phyloP scores from a whole-genome alignment of 306 rosid species.

The Sechiopsis laciniata region DNA sequence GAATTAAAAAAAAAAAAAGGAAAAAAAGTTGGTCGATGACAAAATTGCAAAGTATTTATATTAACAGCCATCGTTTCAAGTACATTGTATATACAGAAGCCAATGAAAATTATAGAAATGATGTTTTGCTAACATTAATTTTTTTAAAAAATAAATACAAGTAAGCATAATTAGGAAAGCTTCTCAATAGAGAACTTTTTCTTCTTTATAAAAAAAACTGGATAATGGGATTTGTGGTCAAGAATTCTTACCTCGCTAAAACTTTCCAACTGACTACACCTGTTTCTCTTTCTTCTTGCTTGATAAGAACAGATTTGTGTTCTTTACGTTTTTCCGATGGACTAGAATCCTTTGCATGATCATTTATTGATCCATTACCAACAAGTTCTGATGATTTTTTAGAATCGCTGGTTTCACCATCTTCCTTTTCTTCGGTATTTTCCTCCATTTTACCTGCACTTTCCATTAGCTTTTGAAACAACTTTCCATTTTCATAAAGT shows the following conservation, averaged over 20 bases:
- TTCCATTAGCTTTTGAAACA: conserved; percentile 91
- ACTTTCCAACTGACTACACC: conserved; percentile 82
- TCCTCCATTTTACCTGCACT: conserved; percentile 88
- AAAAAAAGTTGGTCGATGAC: not conserved
- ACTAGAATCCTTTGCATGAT: conserved; percentile 34
- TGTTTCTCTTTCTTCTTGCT: conserved; percentile 85
- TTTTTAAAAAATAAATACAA: too few species aligned
- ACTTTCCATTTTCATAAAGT: conserved; percentile 54
- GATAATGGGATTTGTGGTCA: not conserved
- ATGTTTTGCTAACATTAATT: too few species aligned
- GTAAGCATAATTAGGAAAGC: too few species aligned
- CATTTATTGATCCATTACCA: conserved; percentile 36
- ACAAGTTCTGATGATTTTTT: conserved; percentile 27
- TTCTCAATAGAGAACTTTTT: too few species aligned
- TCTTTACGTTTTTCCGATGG: conserved; percentile 43
- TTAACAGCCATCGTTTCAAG: not conserved
- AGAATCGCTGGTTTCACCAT: conserved; percentile 30
- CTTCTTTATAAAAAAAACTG: not conserved
- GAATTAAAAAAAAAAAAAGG: not conserved
- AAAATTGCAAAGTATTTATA: not conserved
- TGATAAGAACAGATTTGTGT: conserved; percentile 63
- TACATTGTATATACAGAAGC: not conserved
- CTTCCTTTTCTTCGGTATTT: conserved; percentile 40
- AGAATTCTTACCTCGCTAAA: conserved; percentile 48
- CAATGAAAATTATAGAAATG: not conserved